Conservation (phyloP, 2,329 filamentous ascomycete genomes). For the Fusarium pilosicola region DNA sequence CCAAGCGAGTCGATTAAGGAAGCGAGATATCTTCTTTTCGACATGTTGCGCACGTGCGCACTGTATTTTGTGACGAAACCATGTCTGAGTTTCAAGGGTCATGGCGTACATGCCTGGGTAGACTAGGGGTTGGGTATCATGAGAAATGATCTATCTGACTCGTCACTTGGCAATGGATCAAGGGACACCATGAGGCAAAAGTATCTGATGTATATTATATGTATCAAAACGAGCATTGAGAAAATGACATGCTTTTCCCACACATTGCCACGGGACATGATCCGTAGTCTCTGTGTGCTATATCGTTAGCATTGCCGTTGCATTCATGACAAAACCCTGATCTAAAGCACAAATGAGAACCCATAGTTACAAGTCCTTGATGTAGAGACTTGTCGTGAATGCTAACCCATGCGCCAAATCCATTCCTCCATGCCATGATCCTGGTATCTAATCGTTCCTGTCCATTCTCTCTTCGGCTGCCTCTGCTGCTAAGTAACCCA, state of each 20-base stretch:
- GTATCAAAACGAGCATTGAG: constrained; percentile 34
- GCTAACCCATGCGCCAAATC: background rate
- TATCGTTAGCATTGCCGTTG: background rate
- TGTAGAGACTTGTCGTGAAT: background rate
- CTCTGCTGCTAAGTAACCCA: constrained; percentile 57
- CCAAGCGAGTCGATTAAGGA: constrained; percentile 48
- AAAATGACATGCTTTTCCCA: constrained; percentile 24
- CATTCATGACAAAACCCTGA: background rate
- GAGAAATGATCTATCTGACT: constrained; percentile 13
- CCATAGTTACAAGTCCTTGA: background rate
- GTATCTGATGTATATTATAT: constrained; percentile 40
- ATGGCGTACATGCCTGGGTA: constrained; percentile 26
- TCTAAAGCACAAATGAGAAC: background rate
- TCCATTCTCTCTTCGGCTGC: constrained; percentile 53
- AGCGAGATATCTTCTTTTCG: background rate
- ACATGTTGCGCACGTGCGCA: background rate
- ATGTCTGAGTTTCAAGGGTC: constrained; percentile 16
- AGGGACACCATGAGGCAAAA: constrained; percentile 10
- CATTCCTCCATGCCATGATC: background rate
- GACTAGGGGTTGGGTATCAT: constrained; percentile 16
- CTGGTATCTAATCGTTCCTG: constrained; percentile 1
- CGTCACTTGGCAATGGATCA: constrained; percentile 15
- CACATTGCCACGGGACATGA: background rate
- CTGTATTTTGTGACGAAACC: constrained; percentile 9
- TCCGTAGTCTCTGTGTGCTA: background rate